Percentiles rank a stretch among this genome's conserved stretches.
Evolutionary conservation across 2,329 filamentous ascomycete genomes (phyloP).

Genomic region (Ophiosphaerella narmari): DNA sequence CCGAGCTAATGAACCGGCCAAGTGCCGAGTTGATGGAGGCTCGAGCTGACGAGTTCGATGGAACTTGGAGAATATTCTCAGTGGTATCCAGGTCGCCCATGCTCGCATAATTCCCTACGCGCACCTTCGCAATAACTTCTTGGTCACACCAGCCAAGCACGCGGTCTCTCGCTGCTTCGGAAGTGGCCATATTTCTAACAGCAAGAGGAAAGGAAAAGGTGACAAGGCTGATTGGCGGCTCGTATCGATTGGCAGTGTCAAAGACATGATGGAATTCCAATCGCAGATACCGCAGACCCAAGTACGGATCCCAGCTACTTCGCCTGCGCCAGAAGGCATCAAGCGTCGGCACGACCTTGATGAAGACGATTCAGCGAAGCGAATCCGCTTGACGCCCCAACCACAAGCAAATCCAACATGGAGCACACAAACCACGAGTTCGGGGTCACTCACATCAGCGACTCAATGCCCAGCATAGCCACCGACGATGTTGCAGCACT

Average conservation of each 20-base stretch:
- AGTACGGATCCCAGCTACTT: conserved; percentile 16
- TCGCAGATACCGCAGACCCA: conserved; percentile 30
- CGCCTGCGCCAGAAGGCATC: conserved; percentile 21
- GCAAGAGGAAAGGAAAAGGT: conserved; percentile 8
- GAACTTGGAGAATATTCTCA: no score
- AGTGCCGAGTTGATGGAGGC: no score
- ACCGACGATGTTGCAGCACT: conserved; percentile 11
- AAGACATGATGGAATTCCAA: conserved; percentile 34
- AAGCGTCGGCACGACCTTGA: conserved; percentile 39
- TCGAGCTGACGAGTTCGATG: no score
- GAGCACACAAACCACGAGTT: conserved; percentile 11
- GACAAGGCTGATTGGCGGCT: conserved; percentile 28
- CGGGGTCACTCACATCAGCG: conserved; percentile 49
- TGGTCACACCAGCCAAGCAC: no score
- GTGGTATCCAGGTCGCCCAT: no score
- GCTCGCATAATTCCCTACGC: no score
- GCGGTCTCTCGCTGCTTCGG: conserved; percentile 26
- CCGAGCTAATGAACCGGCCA: no score
- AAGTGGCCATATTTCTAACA: conserved; percentile 32
- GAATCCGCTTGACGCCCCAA: conserved; percentile 41
- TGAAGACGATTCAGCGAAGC: conserved; percentile 35
- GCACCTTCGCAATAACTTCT: no score
- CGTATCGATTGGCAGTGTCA: conserved; percentile 37
- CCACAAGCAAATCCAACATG: conserved; percentile 9
- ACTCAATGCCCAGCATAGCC: conserved; percentile 45